These are phyloP conservation scores for Trametes hirsuta DNA, from an alignment of 1,284 basidiomycete genomes.

Conservation along the genomic window DNA sequence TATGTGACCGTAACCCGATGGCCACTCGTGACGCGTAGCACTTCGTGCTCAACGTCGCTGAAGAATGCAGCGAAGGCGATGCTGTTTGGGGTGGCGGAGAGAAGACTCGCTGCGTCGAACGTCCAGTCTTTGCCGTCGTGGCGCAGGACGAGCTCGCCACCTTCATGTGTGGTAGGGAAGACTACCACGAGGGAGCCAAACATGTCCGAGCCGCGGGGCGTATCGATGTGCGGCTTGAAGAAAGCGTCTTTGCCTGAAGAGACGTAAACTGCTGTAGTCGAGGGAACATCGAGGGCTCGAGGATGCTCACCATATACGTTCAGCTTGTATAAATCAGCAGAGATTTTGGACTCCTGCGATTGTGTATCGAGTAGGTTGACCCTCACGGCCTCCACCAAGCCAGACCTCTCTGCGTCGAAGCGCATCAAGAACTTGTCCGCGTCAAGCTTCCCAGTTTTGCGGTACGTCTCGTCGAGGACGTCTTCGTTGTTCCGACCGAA, in stretches of 20 bases:
- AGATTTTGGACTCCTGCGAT: conserved; percentile 9
- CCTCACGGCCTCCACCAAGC: conserved; percentile 19
- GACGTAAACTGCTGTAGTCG: neutral
- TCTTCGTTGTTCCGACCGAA: conserved; percentile 27
- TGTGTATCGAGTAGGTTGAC: conserved; percentile 17
- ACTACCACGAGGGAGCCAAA: conserved; percentile 47
- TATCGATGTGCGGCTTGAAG: conserved; percentile 48
- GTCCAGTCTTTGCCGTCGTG: conserved; percentile 30
- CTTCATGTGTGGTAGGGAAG: conserved; percentile 43
- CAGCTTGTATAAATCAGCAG: conserved; percentile 31
- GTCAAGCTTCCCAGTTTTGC: conserved; percentile 33
- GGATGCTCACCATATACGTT: conserved; percentile 32
- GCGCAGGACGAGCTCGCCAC: conserved; percentile 41
- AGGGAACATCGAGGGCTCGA: neutral
- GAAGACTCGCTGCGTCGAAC: conserved; percentile 37
- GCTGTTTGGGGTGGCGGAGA: conserved; percentile 21
- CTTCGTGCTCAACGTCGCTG: too few relatives aligned
- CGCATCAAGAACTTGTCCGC: conserved; percentile 28
- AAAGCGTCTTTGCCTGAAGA: conserved; percentile 36
- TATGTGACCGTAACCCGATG: too few relatives aligned
- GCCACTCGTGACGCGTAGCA: too few relatives aligned
- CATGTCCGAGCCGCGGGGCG: conserved; percentile 34
- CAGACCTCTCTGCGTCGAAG: conserved; percentile 24
- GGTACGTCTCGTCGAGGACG: conserved; percentile 31
- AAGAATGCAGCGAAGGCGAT: conserved; percentile 23